These are phyloP conservation scores for Phanerochaete carnosa DNA, from an alignment of 768 basidiomycete species.

Conservation along the genomic window DNA sequence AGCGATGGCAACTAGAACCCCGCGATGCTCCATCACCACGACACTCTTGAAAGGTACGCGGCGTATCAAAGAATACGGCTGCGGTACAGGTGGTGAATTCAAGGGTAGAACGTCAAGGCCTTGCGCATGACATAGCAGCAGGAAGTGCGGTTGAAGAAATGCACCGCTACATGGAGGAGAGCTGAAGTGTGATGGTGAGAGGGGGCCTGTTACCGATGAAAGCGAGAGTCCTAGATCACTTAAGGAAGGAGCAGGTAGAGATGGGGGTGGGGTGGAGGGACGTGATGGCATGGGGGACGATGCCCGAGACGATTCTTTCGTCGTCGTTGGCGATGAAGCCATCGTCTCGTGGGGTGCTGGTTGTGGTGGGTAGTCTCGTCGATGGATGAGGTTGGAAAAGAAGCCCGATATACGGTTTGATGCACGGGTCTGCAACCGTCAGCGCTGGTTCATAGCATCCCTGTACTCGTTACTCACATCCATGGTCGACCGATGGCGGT, in stretches of 20 bases:
- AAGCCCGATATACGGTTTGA: conserved; percentile 84
- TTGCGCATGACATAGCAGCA: conserved; percentile 82
- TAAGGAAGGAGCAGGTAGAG: conserved; percentile 67
- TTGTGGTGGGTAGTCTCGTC: conserved; percentile 48
- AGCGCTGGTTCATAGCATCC: conserved; percentile 9
- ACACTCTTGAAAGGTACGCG: conserved; percentile 81
- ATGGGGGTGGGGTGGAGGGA: conserved; percentile 69
- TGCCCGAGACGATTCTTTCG: conserved; percentile 43
- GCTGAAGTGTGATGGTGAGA: conserved; percentile 75
- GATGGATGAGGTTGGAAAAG: conserved; percentile 73
- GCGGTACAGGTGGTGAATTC: conserved; percentile 64
- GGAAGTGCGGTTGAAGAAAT: conserved; percentile 77
- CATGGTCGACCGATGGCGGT: conserved; percentile 47
- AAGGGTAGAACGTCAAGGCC: conserved; percentile 85
- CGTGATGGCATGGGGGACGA: conserved; percentile 53
- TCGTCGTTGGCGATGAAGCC: conserved; percentile 19
- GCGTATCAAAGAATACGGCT: conserved; percentile 80
- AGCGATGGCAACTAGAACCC: conserved; percentile 87
- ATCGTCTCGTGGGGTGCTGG: conserved; percentile 19
- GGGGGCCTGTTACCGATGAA: conserved; percentile 59
- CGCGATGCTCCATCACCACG: conserved; percentile 91
- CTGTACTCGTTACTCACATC: conserved; percentile 47
- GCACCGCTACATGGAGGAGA: conserved; percentile 76
- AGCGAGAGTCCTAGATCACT: conserved; percentile 74
- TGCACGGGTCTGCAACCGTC: conserved; percentile 44